These are phyloP conservation scores for Pisolithus albus DNA, from an alignment of 768 basidiomycete species.

Conservation along the genomic window DNA sequence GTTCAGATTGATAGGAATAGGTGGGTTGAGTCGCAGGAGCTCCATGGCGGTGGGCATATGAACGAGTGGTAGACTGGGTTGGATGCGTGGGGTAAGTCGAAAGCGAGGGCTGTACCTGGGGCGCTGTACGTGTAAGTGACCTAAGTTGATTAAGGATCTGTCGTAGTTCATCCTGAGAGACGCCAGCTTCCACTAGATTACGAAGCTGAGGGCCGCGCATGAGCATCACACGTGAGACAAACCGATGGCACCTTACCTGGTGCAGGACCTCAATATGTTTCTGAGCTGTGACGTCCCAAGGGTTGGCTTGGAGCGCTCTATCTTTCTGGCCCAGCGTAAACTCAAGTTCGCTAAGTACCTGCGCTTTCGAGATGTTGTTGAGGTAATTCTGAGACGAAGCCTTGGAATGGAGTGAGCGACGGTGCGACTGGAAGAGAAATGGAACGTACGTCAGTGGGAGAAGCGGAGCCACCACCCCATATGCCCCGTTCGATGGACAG, in stretches of 20 bases:
- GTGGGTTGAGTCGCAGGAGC: conserved; percentile 27
- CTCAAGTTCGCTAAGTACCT: conserved; percentile 79
- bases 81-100: conserved; percentile 23
- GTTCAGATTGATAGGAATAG: conserved; percentile 21
- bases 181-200: conserved; percentile 68
- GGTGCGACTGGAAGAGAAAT: neutral
- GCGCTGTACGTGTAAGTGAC: conserved; percentile 44
- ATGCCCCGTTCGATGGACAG: conserved; percentile 77
- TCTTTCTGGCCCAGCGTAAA: conserved; percentile 79
- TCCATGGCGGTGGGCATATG: conserved; percentile 26
- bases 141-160: conserved; percentile 72
- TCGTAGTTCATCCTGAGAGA: conserved; percentile 70
- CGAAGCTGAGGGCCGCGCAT: conserved; percentile 43
- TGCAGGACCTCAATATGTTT: conserved; percentile 73
- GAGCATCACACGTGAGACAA: conserved; percentile 2
- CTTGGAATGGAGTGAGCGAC: neutral
- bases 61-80: conserved; percentile 20
- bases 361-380: conserved; percentile 54
- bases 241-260: conserved; percentile 49
- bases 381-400: conserved; percentile 26
- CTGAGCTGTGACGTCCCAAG: conserved; percentile 59
- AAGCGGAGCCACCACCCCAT: conserved; percentile 55
- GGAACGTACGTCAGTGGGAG: conserved; percentile 33
- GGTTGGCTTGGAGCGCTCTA: conserved; percentile 61
- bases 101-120: conserved; percentile 24